Evolutionary conservation across 768 basidiomycete genomes (phyloP).

Genomic region (Suillus brevipes): DNA sequence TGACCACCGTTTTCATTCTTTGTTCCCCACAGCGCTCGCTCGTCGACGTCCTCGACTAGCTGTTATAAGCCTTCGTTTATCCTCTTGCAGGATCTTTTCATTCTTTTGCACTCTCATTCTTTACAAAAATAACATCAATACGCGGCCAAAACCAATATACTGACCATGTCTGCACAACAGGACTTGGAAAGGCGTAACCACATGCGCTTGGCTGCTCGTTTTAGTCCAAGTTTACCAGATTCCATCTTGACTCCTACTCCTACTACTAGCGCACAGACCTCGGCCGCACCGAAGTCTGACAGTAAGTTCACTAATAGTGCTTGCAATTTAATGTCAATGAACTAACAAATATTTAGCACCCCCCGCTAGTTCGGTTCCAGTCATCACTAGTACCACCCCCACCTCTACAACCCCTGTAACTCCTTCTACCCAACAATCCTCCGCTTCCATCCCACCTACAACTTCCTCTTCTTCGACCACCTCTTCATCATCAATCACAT

Average conservation of each 20-base stretch:
- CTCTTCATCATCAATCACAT: conserved; percentile 2
- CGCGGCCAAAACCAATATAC: neutral
- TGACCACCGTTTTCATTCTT: conserved; percentile 1
- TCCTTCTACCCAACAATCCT: conserved; percentile 4
- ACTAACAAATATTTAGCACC: neutral
- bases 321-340: conserved; percentile 8
- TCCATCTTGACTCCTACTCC: neutral
- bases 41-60: neutral
- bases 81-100: conserved; percentile 9
- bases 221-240: conserved; percentile 3
- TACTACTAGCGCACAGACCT: neutral
- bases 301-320: neutral
- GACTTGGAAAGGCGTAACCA: conserved; percentile 19
- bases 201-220: conserved; percentile 14
- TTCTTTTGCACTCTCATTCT: conserved; percentile 26
- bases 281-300: neutral
- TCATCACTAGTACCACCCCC: conserved; percentile 17
- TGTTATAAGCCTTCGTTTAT: neutral
- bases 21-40: conserved; percentile 6
- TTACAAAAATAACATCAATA: conserved; percentile 18
- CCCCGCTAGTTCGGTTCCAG: neutral
- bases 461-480: conserved; percentile 11
- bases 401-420: conserved; percentile 16
- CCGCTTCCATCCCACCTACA: conserved; percentile 7
- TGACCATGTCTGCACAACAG: conserved; percentile 10